phyloP scores from a whole-genome alignment of 1,284 basidiomycete genomes.

The Afroboletus lepidellus region DNA sequence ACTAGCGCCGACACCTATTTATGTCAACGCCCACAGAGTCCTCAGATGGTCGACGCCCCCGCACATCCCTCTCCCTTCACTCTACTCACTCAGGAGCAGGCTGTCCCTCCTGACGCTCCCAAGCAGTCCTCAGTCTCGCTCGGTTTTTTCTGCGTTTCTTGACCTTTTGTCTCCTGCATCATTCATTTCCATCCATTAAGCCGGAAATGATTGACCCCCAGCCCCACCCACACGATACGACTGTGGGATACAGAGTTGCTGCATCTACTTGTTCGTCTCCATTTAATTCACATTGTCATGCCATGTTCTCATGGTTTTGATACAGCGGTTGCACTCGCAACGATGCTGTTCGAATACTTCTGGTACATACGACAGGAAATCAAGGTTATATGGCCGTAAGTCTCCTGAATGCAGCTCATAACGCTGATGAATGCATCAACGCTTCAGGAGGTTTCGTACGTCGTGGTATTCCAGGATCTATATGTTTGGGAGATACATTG shows the following conservation, averaged over 20 bases:
- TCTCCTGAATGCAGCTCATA: neutral
- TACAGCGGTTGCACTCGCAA: slow-evolving; percentile 7
- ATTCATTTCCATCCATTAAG: neutral
- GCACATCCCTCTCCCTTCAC: neutral
- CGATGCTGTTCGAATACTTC: slow-evolving; percentile 18
- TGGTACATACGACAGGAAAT: slow-evolving; percentile 18
- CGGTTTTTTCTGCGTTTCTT: neutral
- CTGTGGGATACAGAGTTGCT: neutral
- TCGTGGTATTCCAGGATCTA: slow-evolving; percentile 14
- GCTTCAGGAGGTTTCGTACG: slow-evolving; percentile 9
- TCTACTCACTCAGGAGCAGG: neutral
- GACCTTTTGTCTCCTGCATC: neutral
- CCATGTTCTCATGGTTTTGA: neutral
- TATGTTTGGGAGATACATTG: slow-evolving; percentile 14
- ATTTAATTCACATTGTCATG: neutral
- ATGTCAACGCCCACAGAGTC: no score
- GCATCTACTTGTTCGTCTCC: slow-evolving; percentile 9
- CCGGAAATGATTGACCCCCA: neutral
- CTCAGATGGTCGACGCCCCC: neutral
- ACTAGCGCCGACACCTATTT: slow-evolving; percentile 5
- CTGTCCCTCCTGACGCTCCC: neutral
- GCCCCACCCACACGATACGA: neutral
- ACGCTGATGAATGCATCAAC: neutral
- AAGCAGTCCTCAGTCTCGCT: neutral
- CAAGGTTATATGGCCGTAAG: slow-evolving; percentile 22